Conservation (phyloP, 2,329 filamentous ascomycete species). For the Plenodomus lindquistii region DNA sequence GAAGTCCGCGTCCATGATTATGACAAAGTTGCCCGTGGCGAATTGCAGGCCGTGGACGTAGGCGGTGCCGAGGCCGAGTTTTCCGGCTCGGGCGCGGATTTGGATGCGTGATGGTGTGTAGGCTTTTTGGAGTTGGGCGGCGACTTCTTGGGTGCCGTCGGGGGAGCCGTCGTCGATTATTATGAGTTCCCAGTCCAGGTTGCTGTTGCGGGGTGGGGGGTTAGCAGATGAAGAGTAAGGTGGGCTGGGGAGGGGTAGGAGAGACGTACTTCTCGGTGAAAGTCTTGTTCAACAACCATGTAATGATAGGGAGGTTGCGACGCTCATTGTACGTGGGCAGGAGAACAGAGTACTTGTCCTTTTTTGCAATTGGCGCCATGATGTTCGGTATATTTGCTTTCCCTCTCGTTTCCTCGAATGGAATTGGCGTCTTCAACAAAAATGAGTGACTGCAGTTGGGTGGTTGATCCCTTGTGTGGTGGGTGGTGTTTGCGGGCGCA, state of each 20-base stretch:
- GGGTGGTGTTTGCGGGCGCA: slow-evolving; percentile 5
- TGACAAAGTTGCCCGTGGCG: slow-evolving; percentile 88
- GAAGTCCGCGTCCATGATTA: slow-evolving; percentile 99
- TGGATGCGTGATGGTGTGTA: slow-evolving; percentile 76
- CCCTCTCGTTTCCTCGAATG: slow-evolving; percentile 4
- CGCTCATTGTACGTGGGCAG: slow-evolving; percentile 99
- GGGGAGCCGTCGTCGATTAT: slow-evolving; percentile 98
- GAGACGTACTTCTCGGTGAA: slow-evolving; percentile 79
- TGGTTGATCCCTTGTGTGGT: slow-evolving; percentile 15
- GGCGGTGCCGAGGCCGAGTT: slow-evolving; percentile 94
- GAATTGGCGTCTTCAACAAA: slow-evolving; percentile 11
- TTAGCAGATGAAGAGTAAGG: slow-evolving; percentile 1
- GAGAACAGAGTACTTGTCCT: slow-evolving; percentile 93
- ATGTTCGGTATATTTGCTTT: not conserved
- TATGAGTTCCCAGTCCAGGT: slow-evolving; percentile 95
- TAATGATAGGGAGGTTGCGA: slow-evolving; percentile 92
- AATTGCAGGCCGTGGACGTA: slow-evolving; percentile 95
- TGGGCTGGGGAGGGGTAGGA: slow-evolving; percentile 7
- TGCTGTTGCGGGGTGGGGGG: slow-evolving; percentile 55
- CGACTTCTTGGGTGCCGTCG: slow-evolving; percentile 90
- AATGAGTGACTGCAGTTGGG: slow-evolving; percentile 38
- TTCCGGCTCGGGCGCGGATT: slow-evolving; percentile 87
- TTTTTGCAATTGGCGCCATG: slow-evolving; percentile 43
- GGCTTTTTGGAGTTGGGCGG: slow-evolving; percentile 83
- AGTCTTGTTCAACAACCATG: slow-evolving; percentile 89